phyloP scores from a whole-genome alignment of 805 yeast species.

The Cyberlindnera galapagoensis region DNA sequence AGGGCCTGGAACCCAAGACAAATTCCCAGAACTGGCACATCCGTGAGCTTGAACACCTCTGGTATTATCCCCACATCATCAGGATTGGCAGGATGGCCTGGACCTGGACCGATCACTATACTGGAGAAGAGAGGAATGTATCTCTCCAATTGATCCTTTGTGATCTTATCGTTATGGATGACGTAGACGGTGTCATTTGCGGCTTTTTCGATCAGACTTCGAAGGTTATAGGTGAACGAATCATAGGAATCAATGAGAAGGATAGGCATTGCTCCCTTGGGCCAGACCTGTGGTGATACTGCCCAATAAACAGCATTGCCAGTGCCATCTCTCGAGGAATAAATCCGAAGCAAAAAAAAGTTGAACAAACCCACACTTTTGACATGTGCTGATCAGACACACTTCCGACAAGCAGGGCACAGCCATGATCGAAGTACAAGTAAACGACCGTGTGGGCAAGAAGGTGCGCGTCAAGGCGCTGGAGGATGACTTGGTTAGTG shows the following conservation, averaged over 20 bases:
- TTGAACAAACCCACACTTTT: not conserved
- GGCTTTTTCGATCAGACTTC: constrained; percentile 49
- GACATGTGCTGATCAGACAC: not conserved
- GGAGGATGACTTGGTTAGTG: constrained; percentile 80
- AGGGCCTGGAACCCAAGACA: constrained; percentile 91
- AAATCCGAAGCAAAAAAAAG: constrained; percentile 1
- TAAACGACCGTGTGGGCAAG: constrained; percentile 80
- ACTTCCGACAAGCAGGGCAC: not conserved
- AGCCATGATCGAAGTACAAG: constrained; percentile 62
- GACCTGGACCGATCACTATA: constrained; percentile 92
- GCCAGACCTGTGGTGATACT: not conserved
- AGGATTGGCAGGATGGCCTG: constrained; percentile 72
- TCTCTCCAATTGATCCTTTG: constrained; percentile 30
- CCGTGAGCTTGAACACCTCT: constrained; percentile 36
- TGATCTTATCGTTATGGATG: constrained; percentile 30
- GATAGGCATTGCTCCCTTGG: constrained; percentile 34
- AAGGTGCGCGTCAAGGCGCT: constrained; percentile 85
- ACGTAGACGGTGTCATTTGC: constrained; percentile 33
- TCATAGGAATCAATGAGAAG: constrained; percentile 89
- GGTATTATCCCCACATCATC: constrained; percentile 71
- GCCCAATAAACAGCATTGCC: not conserved
- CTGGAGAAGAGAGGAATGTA: constrained; percentile 58
- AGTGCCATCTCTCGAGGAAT: no score
- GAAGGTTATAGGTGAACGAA: constrained; percentile 84
- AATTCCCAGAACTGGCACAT: constrained; percentile 76